Evolutionary conservation across 495 filamentous ascomycete species (phyloP).

Genomic region (Neurospora cerealis): DNA sequence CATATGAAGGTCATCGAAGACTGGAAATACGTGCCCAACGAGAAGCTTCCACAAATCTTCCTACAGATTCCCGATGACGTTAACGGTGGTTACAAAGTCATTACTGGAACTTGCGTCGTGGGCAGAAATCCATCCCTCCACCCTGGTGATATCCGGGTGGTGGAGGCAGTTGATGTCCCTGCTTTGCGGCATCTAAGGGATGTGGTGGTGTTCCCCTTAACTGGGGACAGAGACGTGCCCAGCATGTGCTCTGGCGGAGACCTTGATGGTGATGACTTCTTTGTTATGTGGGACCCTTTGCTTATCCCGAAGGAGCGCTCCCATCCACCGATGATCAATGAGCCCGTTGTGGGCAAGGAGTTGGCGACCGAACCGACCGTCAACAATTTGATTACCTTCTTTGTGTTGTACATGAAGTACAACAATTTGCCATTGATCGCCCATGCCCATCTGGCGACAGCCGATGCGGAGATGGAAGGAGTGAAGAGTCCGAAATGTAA

Average conservation of each 20-base stretch:
- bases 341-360: background rate
- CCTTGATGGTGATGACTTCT: slow-evolving; percentile 90
- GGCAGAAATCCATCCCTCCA: slow-evolving; percentile 93
- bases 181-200: slow-evolving; percentile 64
- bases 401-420: slow-evolving; percentile 90
- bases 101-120: slow-evolving; percentile 71
- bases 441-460: slow-evolving; percentile 68
- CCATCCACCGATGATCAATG: slow-evolving; percentile 54
- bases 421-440: slow-evolving; percentile 74
- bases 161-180: slow-evolving; percentile 69
- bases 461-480: slow-evolving; percentile 53
- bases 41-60: slow-evolving; percentile 75
- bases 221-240: slow-evolving; percentile 73
- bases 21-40: slow-evolving; percentile 25
- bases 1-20: slow-evolving; percentile 28
- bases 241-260: slow-evolving; percentile 97
- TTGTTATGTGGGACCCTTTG: slow-evolving; percentile 83
- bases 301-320: slow-evolving; percentile 64
- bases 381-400: slow-evolving; percentile 69
- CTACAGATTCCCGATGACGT: slow-evolving; percentile 54
- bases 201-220: slow-evolving; percentile 78
- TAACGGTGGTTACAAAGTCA: slow-evolving; percentile 45
- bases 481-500: slow-evolving; percentile 57
- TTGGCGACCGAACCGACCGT: slow-evolving; percentile 46
- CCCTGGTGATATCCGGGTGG: slow-evolving; percentile 84